Percentiles rank a stretch among this genome's conserved stretches.
Evolutionary conservation across 345 rosid species (phyloP).

Genomic region (Camelina hispida): DNA sequence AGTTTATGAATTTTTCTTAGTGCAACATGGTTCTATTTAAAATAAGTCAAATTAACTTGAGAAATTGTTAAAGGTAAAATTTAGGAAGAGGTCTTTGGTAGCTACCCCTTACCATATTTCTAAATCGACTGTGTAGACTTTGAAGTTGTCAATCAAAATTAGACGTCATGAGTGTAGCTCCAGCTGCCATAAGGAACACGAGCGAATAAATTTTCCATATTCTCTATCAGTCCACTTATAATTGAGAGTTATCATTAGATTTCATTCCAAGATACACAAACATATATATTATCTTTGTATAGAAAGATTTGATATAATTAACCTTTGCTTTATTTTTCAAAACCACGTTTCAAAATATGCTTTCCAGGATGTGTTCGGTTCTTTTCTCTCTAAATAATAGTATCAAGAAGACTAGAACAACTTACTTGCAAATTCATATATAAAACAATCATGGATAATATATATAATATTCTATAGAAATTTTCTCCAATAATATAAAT

Average conservation of each 20-base stretch:
- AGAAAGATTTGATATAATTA: not conserved
- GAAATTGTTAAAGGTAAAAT: slow-evolving; percentile 26
- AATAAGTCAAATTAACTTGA: slow-evolving; percentile 26
- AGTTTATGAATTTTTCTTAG: slow-evolving; percentile 21
- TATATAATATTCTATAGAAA: not conserved
- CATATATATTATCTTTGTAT: not conserved
- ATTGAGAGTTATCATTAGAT: not conserved
- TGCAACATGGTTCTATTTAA: slow-evolving; percentile 22
- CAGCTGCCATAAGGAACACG: slow-evolving; percentile 16
- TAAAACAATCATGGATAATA: not conserved
- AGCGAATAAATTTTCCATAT: slow-evolving; percentile 15
- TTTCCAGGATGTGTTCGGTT: slow-evolving; percentile 15
- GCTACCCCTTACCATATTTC: slow-evolving; percentile 18
- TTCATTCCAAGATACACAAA: slow-evolving; percentile 1
- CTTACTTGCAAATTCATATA: slow-evolving; percentile 3
- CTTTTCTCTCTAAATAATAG: not conserved
- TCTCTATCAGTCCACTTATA: not conserved
- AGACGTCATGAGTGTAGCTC: slow-evolving; percentile 14
- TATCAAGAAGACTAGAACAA: slow-evolving; percentile 9
- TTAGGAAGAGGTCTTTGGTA: slow-evolving; percentile 29
- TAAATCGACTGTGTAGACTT: slow-evolving; percentile 19
- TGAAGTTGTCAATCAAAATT: slow-evolving; percentile 35
- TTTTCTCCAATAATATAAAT: not conserved
- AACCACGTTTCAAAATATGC: slow-evolving; percentile 13
- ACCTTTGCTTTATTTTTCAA: slow-evolving; percentile 15